A percentile compares a stretch with the other conserved stretches of the same genome.
phyloP scores from a whole-genome alignment of 139 green algal genomes.

The Picochlorum sp. region DNA sequence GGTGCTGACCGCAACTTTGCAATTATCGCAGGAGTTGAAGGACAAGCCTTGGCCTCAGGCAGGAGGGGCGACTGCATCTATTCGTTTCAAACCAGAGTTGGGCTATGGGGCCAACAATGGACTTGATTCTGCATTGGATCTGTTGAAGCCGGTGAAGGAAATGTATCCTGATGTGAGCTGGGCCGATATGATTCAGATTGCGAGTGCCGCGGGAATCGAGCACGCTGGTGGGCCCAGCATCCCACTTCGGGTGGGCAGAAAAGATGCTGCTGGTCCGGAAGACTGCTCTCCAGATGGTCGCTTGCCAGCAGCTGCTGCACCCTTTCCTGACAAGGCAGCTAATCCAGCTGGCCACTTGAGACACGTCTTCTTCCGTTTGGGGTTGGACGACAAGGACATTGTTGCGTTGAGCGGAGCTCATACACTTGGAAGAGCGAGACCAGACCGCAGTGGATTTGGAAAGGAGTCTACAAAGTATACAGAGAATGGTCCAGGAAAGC shows the following conservation, averaged over 20 bases:
- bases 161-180: conserved; percentile 41
- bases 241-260: conserved; percentile 72
- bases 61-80: conserved; percentile 71
- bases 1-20: not conserved
- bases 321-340: conserved; percentile 38
- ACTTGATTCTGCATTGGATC: conserved; percentile 21
- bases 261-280: conserved; percentile 40
- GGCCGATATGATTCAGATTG: conserved; percentile 61
- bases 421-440: conserved; percentile 45
- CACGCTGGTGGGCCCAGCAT: conserved; percentile 68
- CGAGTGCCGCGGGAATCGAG: conserved; percentile 41
- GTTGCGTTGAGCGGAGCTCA: conserved; percentile 50
- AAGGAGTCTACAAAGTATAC: conserved; percentile 74
- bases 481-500: conserved; percentile 56
- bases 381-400: conserved; percentile 62
- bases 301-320: conserved; percentile 43
- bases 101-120: conserved; percentile 69
- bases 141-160: conserved; percentile 38
- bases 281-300: conserved; percentile 65
- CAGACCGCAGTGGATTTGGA: conserved; percentile 48
- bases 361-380: conserved; percentile 77
- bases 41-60: conserved; percentile 2
- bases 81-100: conserved; percentile 83
- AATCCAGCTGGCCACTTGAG: conserved; percentile 43
- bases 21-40: not conserved